Base-by-base conservation (phyloP, 2,329 filamentous ascomycete species). In the Aspergillus tanneri region DNA sequence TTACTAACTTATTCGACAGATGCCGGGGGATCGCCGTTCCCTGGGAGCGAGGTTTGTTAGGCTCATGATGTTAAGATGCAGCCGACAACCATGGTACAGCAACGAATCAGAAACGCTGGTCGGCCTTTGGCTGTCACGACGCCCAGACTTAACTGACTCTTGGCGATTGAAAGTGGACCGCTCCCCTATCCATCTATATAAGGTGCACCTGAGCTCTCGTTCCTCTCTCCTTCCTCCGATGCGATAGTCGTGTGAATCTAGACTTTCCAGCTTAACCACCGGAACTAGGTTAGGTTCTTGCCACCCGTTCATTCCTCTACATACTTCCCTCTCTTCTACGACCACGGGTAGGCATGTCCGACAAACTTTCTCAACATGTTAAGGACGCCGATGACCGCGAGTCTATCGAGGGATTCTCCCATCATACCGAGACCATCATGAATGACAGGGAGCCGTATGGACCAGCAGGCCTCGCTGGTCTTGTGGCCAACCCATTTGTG, bases 401-500 rank as follows among this genome's bases (percentile, higher is more conserved):
- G 4, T 35, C 50, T 9, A 36, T 60, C 24, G 50, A 63, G 19
- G 64, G 61, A 30, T 65, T 68, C 56, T 56, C 62, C 19, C 63
- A 69, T 43, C 66, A 70, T 62, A 60, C 63, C 2, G 65, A 67
- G 38, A 55, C 64, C 11, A 61, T 68, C 37, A 51, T 57, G 16
- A 52, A 55, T 12, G 58, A 63, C 30, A 55, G 64, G 10, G 64
- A 67, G 23, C 64, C 65, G 14, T 67, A 68, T 37, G 64, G 65
- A 3, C 65, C 61, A 10, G 47, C 60, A 57, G 76, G 76, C 3
- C 68, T 80, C 44, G 59, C 57, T 4, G 77, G 77, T 5, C 62
- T 80, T n/a, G 70, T 76, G 40, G 61, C 65, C 10, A 77, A 74
- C 47, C 67, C 66, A 12, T 80, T 78, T 59, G 77, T 79, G 35